Conservation (phyloP, 495 filamentous ascomycete genomes). For the Aspergillus cavernicola region DNA sequence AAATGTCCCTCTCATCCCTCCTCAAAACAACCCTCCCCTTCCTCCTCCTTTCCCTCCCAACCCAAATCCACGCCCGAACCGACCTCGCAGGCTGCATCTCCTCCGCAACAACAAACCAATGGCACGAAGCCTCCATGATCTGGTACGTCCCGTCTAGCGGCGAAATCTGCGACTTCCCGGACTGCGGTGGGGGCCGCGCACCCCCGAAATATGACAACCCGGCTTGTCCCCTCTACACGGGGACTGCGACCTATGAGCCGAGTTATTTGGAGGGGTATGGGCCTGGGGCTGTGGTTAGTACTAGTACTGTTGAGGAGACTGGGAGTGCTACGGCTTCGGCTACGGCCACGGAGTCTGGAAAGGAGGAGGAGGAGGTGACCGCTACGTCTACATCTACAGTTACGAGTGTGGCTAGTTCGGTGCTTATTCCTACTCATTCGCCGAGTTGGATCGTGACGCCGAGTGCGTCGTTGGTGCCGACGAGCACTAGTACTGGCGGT, state of each 20-base stretch:
- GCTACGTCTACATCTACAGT: no score
- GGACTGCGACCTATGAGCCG: conserved; percentile 51
- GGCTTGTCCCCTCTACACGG: conserved; percentile 55
- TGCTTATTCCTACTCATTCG: no score
- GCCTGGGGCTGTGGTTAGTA: conserved; percentile 16
- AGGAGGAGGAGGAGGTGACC: no score
- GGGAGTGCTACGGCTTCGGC: background rate
- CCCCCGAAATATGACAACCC: conserved; percentile 58
- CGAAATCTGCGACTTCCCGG: conserved; percentile 57
- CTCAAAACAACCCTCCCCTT: conserved; percentile 20
- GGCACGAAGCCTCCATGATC: conserved; percentile 41
- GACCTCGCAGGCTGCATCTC: conserved; percentile 28
- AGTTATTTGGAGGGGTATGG: conserved; percentile 43
- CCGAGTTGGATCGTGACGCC: no score
- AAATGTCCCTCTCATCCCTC: conserved; percentile 24
- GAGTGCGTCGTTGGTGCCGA: background rate
- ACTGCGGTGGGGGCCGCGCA: conserved; percentile 63
- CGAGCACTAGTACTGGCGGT: background rate
- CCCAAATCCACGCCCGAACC: conserved; percentile 23
- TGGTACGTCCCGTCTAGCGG: conserved; percentile 54
- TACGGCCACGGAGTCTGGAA: background rate
- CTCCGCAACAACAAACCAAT: conserved; percentile 26
- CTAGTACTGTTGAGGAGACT: conserved; percentile 13
- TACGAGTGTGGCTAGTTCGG: no score
- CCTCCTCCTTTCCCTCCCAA: conserved; percentile 8